Percentiles rank a stretch among this genome's conserved stretches.
Evolutionary conservation across 371 early-diverging fungal genomes (phyloP).

Genomic region (Mucor piriformis): DNA sequence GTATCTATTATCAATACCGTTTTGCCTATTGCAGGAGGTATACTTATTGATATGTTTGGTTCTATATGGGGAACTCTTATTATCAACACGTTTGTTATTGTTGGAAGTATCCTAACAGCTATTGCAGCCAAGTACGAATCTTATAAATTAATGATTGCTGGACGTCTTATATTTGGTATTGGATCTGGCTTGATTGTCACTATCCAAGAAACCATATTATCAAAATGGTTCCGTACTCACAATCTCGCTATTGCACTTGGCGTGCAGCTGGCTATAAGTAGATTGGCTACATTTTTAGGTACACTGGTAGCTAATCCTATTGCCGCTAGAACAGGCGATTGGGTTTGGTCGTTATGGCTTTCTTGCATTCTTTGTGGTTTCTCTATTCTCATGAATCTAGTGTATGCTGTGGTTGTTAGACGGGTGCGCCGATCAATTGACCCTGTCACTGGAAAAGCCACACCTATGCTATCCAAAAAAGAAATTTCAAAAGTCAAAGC

Average conservation of each 20-base stretch:
- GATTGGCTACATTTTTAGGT: constrained; percentile 52
- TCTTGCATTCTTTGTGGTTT: constrained; percentile 39
- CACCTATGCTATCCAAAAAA: constrained; percentile 7
- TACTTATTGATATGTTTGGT: constrained; percentile 70
- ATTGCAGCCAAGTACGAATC: constrained; percentile 55
- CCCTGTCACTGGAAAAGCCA: background rate
- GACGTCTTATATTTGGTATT: constrained; percentile 69
- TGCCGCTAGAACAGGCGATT: constrained; percentile 34
- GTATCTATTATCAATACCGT: constrained; percentile 72
- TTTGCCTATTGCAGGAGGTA: constrained; percentile 66
- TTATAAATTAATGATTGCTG: constrained; percentile 59
- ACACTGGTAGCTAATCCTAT: constrained; percentile 40
- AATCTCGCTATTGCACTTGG: constrained; percentile 65
- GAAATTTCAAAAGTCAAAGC: constrained; percentile 21
- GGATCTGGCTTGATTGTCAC: constrained; percentile 70
- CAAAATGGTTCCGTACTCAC: constrained; percentile 72
- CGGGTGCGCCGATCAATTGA: constrained; percentile 11
- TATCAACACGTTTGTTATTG: too few relatives aligned
- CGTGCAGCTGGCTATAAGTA: constrained; percentile 65
- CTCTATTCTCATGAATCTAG: constrained; percentile 62
- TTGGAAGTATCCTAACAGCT: too few relatives aligned
- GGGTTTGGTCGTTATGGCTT: constrained; percentile 48
- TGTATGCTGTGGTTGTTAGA: constrained; percentile 41
- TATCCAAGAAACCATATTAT: constrained; percentile 69
- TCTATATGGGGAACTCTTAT: too few relatives aligned